Percentiles rank a stretch among this genome's conserved stretches.
phyloP scores from a whole-genome alignment of 306 rosid species.

The Quercus wislizeni region DNA sequence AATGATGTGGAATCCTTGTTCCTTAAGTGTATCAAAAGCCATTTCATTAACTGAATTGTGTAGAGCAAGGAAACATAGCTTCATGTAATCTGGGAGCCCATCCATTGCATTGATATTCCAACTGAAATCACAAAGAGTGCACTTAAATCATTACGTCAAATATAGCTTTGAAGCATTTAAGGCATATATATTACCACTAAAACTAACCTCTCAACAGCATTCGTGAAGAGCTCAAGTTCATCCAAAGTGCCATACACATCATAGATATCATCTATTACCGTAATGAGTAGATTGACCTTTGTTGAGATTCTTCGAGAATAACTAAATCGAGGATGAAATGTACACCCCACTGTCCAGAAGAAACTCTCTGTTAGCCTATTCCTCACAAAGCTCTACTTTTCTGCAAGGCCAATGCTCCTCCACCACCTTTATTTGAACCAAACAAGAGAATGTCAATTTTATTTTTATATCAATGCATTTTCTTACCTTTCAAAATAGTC shows the following conservation, averaged over 20 bases:
- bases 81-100: background rate
- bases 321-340: no score
- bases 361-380: constrained; percentile 5
- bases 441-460: background rate
- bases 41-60: no score
- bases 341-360: no score
- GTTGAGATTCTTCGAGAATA: no score
- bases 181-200: no score
- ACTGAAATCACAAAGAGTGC: background rate
- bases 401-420: constrained; percentile 4
- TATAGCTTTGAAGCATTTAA: background rate
- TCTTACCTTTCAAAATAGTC: background rate
- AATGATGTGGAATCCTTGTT: no score
- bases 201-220: background rate
- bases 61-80: background rate
- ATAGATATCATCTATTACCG: no score
- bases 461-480: background rate
- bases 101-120: background rate
- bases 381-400: constrained; percentile 19
- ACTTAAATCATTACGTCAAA: background rate
- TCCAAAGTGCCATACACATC: no score
- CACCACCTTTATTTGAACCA: constrained; percentile 2
- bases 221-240: no score
- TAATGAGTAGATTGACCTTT: no score
- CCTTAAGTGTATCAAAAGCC: no score